Evolutionary conservation across 2,329 filamentous ascomycete species (phyloP).

Genomic region (Thielaviopsis musarum): DNA sequence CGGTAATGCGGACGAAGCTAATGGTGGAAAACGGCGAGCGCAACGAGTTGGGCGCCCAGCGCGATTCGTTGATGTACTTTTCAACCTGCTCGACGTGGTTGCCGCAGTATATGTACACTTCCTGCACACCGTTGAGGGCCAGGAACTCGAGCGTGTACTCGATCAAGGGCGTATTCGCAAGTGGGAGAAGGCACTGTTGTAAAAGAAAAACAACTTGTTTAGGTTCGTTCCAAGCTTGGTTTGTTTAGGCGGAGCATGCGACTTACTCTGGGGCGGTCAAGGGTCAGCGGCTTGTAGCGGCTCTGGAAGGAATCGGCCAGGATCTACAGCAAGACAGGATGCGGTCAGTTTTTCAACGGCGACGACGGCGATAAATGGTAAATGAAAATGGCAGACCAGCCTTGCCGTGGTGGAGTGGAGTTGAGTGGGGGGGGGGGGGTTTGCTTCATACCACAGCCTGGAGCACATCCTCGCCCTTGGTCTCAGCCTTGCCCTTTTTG

Average conservation of each 20-base stretch:
- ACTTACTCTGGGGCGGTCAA: conserved; percentile 71
- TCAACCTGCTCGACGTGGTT: conserved; percentile 78
- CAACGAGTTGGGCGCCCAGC: conserved; percentile 44
- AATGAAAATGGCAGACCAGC: conserved; percentile 1
- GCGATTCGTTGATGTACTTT: conserved; percentile 63
- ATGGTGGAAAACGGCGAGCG: conserved; percentile 57
- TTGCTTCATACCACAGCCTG: conserved; percentile 32
- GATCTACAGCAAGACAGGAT: conserved; percentile 34
- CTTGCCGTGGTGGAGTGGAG: not conserved
- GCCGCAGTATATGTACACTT: conserved; percentile 83
- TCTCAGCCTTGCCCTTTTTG: conserved; percentile 36
- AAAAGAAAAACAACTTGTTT: conserved; percentile 1
- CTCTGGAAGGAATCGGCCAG: conserved; percentile 92
- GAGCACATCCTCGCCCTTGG: conserved; percentile 40
- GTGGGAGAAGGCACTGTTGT: conserved; percentile 66
- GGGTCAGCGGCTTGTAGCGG: conserved; percentile 73
- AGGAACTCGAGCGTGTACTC: conserved; percentile 97
- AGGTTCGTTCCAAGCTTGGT: conserved; percentile 9
- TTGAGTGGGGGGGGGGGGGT: not conserved
- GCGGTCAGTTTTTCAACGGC: not conserved
- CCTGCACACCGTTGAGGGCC: conserved; percentile 84
- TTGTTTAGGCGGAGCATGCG: not conserved
- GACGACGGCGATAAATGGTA: conserved; percentile 3
- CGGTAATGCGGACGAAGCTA: conserved; percentile 68
- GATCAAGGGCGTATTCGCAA: conserved; percentile 87